Percentiles rank a stretch among this genome's conserved stretches.
Conservation (phyloP, 2,329 filamentous ascomycete genomes). For the Cladophialophora bantiana region DNA sequence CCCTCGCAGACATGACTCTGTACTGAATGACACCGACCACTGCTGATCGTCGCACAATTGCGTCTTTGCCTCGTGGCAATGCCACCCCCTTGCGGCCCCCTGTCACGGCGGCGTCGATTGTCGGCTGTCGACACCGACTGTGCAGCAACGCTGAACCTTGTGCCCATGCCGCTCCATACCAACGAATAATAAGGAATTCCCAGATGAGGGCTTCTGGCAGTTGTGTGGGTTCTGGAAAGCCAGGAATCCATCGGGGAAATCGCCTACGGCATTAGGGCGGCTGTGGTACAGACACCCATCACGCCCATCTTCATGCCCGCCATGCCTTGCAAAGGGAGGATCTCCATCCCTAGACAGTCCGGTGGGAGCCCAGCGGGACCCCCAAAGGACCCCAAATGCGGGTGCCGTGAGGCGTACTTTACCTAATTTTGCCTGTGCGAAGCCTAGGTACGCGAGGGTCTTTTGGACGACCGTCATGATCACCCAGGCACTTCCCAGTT, state of each 20-base stretch:
- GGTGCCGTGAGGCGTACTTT: background rate
- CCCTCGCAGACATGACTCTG: background rate
- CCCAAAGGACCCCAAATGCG: background rate
- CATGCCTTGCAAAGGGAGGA: constrained; percentile 19
- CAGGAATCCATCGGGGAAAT: background rate
- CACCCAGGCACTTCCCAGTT: constrained; percentile 8
- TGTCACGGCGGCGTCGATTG: constrained; percentile 12
- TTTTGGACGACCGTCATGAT: constrained; percentile 3
- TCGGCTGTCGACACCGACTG: constrained; percentile 16
- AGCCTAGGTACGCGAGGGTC: background rate
- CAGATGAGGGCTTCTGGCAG: background rate
- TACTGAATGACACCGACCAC: constrained; percentile 1
- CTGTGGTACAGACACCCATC: constrained; percentile 6
- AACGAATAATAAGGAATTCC: background rate
- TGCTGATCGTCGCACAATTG: background rate
- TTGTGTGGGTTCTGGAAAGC: background rate
- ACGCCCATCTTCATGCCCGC: constrained; percentile 24
- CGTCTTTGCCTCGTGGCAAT: constrained; percentile 21
- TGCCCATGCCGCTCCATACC: background rate
- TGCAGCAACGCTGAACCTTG: background rate
- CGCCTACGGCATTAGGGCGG: background rate
- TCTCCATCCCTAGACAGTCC: constrained; percentile 17
- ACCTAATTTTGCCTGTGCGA: background rate
- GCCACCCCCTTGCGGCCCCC: background rate
- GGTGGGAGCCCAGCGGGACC: background rate